A percentile compares a stretch with the other conserved stretches of the same genome.
These are phyloP conservation scores for Heliamphora pulchella DNA, from an alignment of 179 eudicot species.

Conservation along the genomic window DNA sequence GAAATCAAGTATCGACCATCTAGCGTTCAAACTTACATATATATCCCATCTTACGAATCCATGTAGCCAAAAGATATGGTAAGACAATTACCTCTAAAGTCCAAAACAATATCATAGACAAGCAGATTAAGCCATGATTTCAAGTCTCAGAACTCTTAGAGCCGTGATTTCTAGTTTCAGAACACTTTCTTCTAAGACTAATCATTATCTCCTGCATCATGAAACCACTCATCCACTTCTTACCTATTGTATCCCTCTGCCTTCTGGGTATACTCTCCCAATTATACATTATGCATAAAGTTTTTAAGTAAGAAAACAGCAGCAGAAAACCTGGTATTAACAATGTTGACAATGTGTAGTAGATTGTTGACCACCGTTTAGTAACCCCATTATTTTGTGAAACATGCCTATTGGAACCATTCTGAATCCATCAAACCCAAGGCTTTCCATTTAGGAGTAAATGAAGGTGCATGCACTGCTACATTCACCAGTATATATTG, in stretches of 20 bases:
- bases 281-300: background rate
- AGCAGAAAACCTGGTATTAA: background rate
- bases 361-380: background rate
- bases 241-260: background rate
- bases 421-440: background rate
- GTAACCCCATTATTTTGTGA: background rate
- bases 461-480: background rate
- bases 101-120: constrained; percentile 3
- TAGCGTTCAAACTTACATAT: background rate
- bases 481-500: background rate
- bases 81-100: background rate
- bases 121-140: background rate
- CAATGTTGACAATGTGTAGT: background rate
- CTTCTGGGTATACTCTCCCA: background rate
- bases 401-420: background rate
- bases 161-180: background rate
- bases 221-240: background rate
- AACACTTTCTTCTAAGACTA: background rate
- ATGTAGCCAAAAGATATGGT: background rate
- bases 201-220: background rate
- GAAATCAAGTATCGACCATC: background rate
- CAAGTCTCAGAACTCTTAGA: background rate
- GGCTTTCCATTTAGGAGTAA: background rate
- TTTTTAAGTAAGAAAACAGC: background rate
- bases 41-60: background rate